These are phyloP conservation scores for Pelomyxa schiedti DNA, from an alignment of 78 protist species.

Conservation along the genomic window DNA sequence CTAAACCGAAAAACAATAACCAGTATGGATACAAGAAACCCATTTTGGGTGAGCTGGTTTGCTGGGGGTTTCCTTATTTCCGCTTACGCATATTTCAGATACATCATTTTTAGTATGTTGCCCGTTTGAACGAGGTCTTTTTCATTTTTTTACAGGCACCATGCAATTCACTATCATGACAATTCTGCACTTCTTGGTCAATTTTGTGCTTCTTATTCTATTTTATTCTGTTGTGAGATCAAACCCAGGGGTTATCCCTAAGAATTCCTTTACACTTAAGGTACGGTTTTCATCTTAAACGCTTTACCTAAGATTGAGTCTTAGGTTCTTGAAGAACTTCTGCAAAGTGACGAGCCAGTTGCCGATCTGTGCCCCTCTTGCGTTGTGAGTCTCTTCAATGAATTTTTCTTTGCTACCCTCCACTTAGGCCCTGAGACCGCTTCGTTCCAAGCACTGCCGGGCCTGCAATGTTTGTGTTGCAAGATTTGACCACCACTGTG, in stretches of 20 bases:
- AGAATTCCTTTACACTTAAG: background rate
- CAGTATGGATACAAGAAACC: background rate
- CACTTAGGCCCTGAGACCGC: conserved; percentile 30
- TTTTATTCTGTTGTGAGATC: background rate
- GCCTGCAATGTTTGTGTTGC: conserved; percentile 52
- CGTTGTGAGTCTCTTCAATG: conserved; percentile 1
- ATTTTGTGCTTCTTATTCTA: too few relatives aligned
- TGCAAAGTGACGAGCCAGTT: background rate
- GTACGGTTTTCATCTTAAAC: too few relatives aligned
- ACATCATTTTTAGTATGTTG: too few relatives aligned
- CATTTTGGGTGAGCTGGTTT: background rate
- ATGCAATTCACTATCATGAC: too few relatives aligned
- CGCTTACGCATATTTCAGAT: too few relatives aligned
- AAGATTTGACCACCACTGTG: conserved; percentile 66
- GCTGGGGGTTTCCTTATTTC: background rate
- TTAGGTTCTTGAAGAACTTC: background rate
- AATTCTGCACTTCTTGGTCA: too few relatives aligned
- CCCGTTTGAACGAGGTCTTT: too few relatives aligned
- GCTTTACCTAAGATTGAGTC: too few relatives aligned
- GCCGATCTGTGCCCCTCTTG: conserved; percentile 1
- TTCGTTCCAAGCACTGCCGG: conserved; percentile 52
- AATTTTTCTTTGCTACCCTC: background rate
- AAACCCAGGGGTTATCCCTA: background rate
- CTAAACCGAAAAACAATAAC: too few relatives aligned
- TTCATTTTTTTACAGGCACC: too few relatives aligned